Evolutionary conservation across 257 asterid species (phyloP), one percentile per base, ranked within the genome.

Genomic region (Primulina tabacum): DNA sequence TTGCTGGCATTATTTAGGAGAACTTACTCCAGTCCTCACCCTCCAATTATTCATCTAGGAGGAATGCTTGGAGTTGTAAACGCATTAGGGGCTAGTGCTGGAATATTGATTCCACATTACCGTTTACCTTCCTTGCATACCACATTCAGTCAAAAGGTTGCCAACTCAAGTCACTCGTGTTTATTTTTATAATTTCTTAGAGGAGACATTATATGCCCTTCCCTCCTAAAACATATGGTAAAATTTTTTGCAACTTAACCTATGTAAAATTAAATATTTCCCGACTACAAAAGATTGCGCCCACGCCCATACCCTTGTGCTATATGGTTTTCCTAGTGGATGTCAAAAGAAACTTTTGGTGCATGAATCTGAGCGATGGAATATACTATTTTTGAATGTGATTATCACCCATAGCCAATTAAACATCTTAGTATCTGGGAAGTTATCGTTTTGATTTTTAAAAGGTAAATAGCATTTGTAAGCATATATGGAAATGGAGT

Each of bases 41-140:
- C 87, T 70, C 92, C 88, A 62, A 75, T 85, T 57, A 78, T 84
- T 70, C 95, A 80, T 79, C 87, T 94, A 35, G 97, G 99, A 69
- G 99, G 89, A 16, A 88, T 89, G 96, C 87, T 90, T 77, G 99
- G 96, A 65, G 87, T 83, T 69, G 84, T 91, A 65, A 90, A 88
- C 84, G 87, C 86, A 5, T 76, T 94, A 79, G 99, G 99, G 62
- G 95, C 96, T 63, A 84, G 87, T 81, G 94, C 89, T 10, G 97
- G 95, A 68, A 82, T 78, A 7, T 73, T 83, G 74, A 32, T 75
- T 73, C 83, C 78, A 72, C 76, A 60, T 53, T 33, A 59, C 69
- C 76, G 78, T 61, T 71, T 69, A 38, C 58, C 76, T 59, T 60
- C 80, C 62, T 47, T 71, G 7, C 55, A 76, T 60, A 37, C 79